Evolutionary conservation across 306 rosid species (phyloP).

Genomic region (Dalbergia cultrata): DNA sequence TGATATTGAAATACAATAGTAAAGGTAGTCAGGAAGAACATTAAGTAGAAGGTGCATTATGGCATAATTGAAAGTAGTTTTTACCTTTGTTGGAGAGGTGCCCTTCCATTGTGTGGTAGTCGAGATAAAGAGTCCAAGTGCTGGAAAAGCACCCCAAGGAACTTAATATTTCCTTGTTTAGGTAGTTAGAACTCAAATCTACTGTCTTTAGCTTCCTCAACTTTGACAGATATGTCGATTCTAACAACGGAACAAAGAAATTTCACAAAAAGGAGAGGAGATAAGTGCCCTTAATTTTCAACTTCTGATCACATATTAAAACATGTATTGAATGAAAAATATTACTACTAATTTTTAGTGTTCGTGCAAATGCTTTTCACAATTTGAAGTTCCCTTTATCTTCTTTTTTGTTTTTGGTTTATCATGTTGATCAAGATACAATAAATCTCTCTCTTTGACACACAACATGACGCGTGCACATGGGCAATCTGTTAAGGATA

Average conservation of each 20-base stretch:
- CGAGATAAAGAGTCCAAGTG: conserved; percentile 7
- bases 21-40: not conserved
- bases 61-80: not conserved
- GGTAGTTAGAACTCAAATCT: conserved; percentile 3
- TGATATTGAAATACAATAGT: not conserved
- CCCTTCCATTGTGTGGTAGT: conserved; percentile 10
- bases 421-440: not conserved
- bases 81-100: conserved; percentile 2
- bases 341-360: not conserved
- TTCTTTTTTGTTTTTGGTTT: not conserved
- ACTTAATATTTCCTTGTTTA: conserved; percentile 10
- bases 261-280: not conserved
- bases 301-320: too few relatives aligned
- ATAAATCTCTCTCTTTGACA: not conserved
- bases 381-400: not conserved
- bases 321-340: too few relatives aligned
- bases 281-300: not conserved
- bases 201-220: conserved; percentile 14
- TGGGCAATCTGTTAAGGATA: too few relatives aligned
- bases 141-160: conserved; percentile 17
- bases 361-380: not conserved
- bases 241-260: not conserved
- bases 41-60: not conserved
- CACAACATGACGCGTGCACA: not conserved
- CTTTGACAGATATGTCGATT: not conserved